These are phyloP conservation scores for Auricularia auricula-judae DNA, from an alignment of 768 basidiomycete genomes.

Conservation along the genomic window DNA sequence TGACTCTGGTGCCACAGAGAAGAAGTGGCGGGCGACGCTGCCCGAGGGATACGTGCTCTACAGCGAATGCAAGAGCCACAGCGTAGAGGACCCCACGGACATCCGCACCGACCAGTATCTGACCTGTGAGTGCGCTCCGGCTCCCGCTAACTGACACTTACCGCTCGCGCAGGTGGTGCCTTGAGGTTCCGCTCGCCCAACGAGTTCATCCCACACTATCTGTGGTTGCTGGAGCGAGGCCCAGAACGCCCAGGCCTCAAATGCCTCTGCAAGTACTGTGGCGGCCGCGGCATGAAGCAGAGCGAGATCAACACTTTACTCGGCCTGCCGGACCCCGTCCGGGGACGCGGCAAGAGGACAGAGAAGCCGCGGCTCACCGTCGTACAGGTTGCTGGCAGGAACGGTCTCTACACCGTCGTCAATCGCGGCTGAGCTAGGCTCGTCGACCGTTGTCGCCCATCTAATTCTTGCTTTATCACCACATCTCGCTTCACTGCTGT, in stretches of 20 bases:
- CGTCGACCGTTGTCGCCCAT: neutral
- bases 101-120: neutral
- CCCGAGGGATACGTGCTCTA: neutral
- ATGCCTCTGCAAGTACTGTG: neutral
- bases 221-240: neutral
- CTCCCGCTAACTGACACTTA: neutral
- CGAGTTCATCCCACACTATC: neutral
- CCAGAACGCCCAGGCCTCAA: neutral
- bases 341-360: neutral
- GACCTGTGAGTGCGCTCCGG: neutral
- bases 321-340: neutral
- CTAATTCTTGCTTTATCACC: neutral
- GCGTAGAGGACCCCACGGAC: neutral
- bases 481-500: neutral
- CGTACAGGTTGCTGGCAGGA: neutral
- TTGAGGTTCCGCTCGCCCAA: neutral
- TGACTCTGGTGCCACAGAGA: neutral
- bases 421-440: neutral
- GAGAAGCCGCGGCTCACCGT: neutral
- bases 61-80: neutral
- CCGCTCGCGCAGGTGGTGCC: neutral
- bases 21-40: neutral
- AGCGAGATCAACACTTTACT: neutral
- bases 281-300: neutral
- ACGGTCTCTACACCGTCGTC: neutral